Evolutionary conservation across 2,329 filamentous ascomycete species (phyloP).

Genomic region (Colletotrichum graminicola): DNA sequence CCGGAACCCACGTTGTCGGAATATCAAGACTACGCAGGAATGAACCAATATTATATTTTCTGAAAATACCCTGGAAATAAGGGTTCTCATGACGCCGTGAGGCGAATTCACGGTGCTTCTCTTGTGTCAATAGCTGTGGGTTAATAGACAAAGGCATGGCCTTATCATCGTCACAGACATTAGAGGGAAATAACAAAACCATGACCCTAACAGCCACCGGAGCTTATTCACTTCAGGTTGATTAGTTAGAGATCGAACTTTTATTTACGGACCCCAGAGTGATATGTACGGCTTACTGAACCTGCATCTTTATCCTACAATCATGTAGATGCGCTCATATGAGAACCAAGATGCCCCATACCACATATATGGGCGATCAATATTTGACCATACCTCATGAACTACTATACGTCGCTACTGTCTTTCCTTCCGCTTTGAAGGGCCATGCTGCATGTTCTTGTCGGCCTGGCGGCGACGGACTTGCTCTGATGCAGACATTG

Average conservation of each 20-base stretch:
- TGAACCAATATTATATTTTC: too few species aligned
- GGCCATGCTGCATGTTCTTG: not conserved
- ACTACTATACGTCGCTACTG: not conserved
- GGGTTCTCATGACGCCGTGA: not conserved
- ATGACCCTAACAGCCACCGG: not conserved
- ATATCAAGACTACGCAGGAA: not conserved
- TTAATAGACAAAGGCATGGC: not conserved
- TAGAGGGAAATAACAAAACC: not conserved
- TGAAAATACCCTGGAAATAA: not conserved
- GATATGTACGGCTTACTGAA: not conserved
- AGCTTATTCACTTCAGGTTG: not conserved
- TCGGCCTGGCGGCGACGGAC: conserved; percentile 2
- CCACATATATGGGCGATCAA: not conserved
- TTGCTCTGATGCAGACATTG: not conserved
- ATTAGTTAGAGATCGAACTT: not conserved
- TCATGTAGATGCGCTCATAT: not conserved
- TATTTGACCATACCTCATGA: not conserved
- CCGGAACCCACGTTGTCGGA: too few species aligned
- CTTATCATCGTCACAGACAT: not conserved
- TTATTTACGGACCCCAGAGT: not conserved
- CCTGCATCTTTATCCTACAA: not conserved
- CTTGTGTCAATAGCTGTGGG: not conserved
- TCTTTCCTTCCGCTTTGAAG: not conserved
- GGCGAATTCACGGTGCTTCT: too few species aligned
- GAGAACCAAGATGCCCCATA: conserved; percentile 18